Base-by-base conservation (phyloP, 441 rosid species). In the Brassica balearica region DNA sequence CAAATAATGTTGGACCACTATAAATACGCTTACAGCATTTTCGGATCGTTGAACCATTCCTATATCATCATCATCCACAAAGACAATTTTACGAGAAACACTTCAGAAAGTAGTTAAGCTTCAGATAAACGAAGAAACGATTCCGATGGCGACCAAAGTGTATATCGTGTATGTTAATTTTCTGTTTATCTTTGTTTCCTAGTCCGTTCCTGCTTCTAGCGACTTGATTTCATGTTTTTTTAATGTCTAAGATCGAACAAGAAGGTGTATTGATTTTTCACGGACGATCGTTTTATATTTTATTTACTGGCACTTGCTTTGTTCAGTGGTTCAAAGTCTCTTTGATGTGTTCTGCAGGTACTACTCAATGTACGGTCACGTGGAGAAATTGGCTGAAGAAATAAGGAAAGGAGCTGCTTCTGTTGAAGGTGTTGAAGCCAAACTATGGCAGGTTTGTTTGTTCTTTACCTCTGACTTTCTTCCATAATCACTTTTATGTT, bases 281-380 rank as follows among this genome's bases (percentile, higher is more conserved):
- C 56, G 2, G 8, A 51, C 6, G 58, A 14, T 5, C 0, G 53
- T 46, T 46, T 46, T 46, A 4, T 38, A 9, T 15, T 68, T 27
- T 8, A 11, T 32, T 55, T 2, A 56, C 25, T 51, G 59, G 20
- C 59, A 51, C 59, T 53, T 53, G 9, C 22, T 56, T 56, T 55
- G 22, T 55, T 55, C 10, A 15, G 22, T 51, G 19, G 0, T 46
- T 46, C 55, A 51, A 51, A 51, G 19, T 14, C 9, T 15, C 20
- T 65, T 55, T 17, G 63, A 22, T 6, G 11, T 20, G 15, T 17
- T 58, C 6, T 82, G 51, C 82, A 95, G 99, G 78, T 95, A 91
- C 89, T 95, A 95, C 86, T 93, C 98, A 68, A 93, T 92, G 98
- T 95, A 95, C 17, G 99, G 99, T 12, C 99, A 95, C 72, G 99